Base-by-base conservation (phyloP, 2,329 filamentous ascomycete genomes). In the Alternaria consortialis region DNA sequence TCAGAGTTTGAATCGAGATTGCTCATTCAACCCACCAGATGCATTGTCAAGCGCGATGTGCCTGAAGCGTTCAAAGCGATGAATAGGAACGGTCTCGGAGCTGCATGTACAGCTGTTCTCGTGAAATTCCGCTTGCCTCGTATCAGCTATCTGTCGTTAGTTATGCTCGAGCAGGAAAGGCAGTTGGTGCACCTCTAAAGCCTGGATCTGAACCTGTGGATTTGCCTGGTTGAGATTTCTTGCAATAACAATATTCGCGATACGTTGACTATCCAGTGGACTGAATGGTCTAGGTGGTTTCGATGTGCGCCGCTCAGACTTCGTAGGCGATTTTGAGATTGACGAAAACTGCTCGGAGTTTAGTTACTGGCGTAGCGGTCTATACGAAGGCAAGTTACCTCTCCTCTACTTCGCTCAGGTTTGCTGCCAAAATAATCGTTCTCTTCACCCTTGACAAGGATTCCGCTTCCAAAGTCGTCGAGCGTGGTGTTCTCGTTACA, bases 231-330 rank as follows among this genome's bases (percentile, higher is more conserved):
- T 88, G 53, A 98, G 87, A 74, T 96, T 88, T 68, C 89, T 91
- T 2, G 91, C 92, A 53, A 99, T 86, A 23, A 98, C 84, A 11
- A 97, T 84, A 79, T 97, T 93, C 64, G 93, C 91, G 66, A 97
- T 91, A 54, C 84, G 83, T 50, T 80, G 81, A 57, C 80, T 80
- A 60, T 86, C 84, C 58, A 82, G 76, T 58, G 74, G 72, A 61
- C 64, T 73, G 58, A 73, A 77, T 37, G 72, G 67, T 23, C 56
- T 62, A 6, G 65, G 71, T 56, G 67, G 77, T 72, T 70, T 80
- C 69, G 78, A 75, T 9, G 48, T 37, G 25, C 17, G 47, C 7
- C 31, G n/a, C 7, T 68, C 65, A 34, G 62, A 65, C 12, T 53
- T 59, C 34, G 60, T 60, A 34, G 65, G 62, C 36, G 73, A 67